Evolutionary conservation across 345 rosid species (phyloP).

Genomic region (Crucihimalaya himalaica): DNA sequence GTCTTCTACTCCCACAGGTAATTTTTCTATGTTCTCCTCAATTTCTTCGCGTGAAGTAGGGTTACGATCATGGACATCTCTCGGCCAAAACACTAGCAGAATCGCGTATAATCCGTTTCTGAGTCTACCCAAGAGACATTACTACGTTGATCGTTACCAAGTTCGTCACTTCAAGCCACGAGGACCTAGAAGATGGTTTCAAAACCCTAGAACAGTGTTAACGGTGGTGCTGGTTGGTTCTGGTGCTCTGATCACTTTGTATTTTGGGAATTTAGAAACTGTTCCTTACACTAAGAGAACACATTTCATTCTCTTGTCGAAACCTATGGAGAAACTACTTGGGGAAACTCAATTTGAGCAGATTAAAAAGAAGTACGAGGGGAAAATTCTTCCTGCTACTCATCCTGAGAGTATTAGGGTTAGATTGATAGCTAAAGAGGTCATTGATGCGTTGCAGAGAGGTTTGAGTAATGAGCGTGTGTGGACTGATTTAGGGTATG

Average conservation of each 20-base stretch:
- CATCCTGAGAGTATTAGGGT: constrained; percentile 87
- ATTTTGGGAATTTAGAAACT: constrained; percentile 72
- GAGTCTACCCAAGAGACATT: constrained; percentile 50
- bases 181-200: constrained; percentile 65
- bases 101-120: neutral
- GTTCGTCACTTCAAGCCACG: constrained; percentile 75
- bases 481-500: constrained; percentile 78
- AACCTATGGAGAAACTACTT: constrained; percentile 58
- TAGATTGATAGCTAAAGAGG: constrained; percentile 65
- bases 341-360: constrained; percentile 75
- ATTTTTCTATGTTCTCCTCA: constrained; percentile 47
- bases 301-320: constrained; percentile 77
- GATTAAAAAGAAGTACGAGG: constrained; percentile 57
- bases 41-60: constrained; percentile 39
- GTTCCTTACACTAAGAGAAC: constrained; percentile 84
- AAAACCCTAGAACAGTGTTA: constrained; percentile 60
- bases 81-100: constrained; percentile 14
- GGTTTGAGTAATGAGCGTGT: constrained; percentile 71
- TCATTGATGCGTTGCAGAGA: constrained; percentile 77
- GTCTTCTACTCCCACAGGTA: constrained; percentile 40
- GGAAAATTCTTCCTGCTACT: constrained; percentile 71
- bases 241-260: constrained; percentile 58
- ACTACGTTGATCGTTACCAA: constrained; percentile 67
- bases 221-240: constrained; percentile 60
- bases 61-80: constrained; percentile 24